These are phyloP conservation scores for Aureobasidium namibiae DNA, from an alignment of 2,329 filamentous ascomycete genomes.

Conservation along the genomic window DNA sequence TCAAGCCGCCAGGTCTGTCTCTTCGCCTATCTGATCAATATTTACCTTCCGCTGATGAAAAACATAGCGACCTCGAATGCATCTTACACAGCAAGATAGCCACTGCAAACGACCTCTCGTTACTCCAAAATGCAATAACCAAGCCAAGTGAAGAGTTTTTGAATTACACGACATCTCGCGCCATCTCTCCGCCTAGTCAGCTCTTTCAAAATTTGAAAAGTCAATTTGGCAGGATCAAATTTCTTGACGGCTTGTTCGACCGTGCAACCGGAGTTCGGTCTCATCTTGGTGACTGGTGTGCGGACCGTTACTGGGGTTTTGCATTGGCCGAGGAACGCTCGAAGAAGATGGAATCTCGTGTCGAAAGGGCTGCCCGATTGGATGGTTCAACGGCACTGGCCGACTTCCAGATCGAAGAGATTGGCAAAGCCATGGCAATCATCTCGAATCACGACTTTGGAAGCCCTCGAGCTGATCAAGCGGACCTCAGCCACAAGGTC, in stretches of 20 bases:
- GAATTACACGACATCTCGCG: constrained; percentile 44
- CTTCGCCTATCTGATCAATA: neutral
- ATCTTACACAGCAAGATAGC: constrained; percentile 76
- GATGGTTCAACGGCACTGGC: constrained; percentile 3
- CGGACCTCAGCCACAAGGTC: constrained; percentile 65
- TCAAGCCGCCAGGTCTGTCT: constrained; percentile 49
- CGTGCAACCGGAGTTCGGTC: constrained; percentile 53
- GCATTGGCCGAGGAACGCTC: constrained; percentile 56
- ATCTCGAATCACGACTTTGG: neutral
- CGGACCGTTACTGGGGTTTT: constrained; percentile 72
- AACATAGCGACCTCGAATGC: constrained; percentile 54
- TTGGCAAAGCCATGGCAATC: constrained; percentile 49
- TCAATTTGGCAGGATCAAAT: constrained; percentile 43
- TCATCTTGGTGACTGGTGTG: constrained; percentile 73
- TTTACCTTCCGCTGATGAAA: neutral
- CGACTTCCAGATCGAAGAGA: constrained; percentile 45
- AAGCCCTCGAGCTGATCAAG: neutral
- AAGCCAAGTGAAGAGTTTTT: constrained; percentile 53
- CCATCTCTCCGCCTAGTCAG: constrained; percentile 49
- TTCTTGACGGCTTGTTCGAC: constrained; percentile 49
- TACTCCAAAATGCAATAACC: constrained; percentile 51
- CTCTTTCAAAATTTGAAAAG: constrained; percentile 53
- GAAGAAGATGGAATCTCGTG: constrained; percentile 51
- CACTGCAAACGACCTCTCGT: constrained; percentile 56
- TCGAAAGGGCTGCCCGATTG: constrained; percentile 28